Evolutionary conservation across 371 early-diverging fungal genomes (phyloP).

Genomic region (Apophysomyces trapeziformis): DNA sequence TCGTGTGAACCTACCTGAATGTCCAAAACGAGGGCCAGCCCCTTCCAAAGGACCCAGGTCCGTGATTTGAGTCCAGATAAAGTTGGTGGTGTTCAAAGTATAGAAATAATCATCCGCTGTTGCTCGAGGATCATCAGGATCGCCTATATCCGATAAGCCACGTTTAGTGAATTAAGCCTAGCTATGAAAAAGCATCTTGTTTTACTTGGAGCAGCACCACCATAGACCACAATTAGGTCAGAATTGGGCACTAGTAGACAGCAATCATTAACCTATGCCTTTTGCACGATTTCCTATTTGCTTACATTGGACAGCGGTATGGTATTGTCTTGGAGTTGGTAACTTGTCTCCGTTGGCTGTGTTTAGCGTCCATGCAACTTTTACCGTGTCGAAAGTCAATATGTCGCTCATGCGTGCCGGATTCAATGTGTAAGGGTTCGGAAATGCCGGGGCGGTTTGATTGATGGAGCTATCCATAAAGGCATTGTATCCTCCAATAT

Average conservation of each 20-base stretch:
- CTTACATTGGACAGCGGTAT: background rate
- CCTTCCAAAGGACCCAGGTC: background rate
- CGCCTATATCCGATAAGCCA: background rate
- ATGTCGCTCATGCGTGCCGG: background rate
- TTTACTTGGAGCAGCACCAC: background rate
- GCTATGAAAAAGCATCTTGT: too few species aligned
- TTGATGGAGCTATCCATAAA: background rate
- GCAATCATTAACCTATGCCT: too few species aligned
- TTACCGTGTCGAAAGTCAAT: background rate
- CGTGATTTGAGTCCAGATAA: background rate
- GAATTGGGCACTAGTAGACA: background rate
- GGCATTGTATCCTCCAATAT: background rate
- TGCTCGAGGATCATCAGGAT: background rate
- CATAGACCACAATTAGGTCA: background rate
- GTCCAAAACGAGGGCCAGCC: slow-evolving; percentile 15
- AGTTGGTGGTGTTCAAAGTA: background rate
- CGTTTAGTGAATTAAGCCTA: too few species aligned
- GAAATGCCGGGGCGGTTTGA: background rate
- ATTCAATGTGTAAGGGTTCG: background rate
- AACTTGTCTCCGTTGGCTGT: background rate
- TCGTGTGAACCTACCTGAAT: slow-evolving; percentile 7
- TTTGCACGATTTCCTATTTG: too few species aligned
- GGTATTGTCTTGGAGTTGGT: background rate
- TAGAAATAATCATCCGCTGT: slow-evolving; percentile 3
- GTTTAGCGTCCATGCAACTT: background rate